Conservation (phyloP, 495 filamentous ascomycete species). For the Astrocystis sublimbata region DNA sequence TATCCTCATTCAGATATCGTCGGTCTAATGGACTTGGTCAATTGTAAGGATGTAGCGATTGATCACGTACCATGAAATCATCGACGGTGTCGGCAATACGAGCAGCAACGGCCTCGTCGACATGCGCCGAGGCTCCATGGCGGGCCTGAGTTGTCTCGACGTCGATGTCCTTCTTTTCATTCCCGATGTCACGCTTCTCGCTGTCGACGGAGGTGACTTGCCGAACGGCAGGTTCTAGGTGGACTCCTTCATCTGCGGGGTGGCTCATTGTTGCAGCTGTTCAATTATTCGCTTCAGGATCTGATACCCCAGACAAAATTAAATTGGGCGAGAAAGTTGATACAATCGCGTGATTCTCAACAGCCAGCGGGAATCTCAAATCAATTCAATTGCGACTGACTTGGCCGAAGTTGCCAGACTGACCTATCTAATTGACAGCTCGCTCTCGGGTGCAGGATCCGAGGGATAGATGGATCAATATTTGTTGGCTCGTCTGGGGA, state of each 20-base stretch:
- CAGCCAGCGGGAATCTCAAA: no score
- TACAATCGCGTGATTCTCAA: no score
- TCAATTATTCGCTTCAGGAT: no score
- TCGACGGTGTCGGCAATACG: conserved; percentile 35
- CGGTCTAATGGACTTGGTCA: no score
- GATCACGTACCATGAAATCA: conserved; percentile 34
- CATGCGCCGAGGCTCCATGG: conserved; percentile 17
- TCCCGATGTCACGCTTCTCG: conserved; percentile 24
- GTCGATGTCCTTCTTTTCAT: no score
- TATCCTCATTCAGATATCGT: no score
- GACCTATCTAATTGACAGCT: no score
- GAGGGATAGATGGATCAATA: not conserved
- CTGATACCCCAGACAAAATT: no score
- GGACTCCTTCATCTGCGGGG: not conserved
- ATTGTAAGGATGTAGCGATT: no score
- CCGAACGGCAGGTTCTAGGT: conserved; percentile 3
- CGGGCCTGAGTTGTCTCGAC: not conserved
- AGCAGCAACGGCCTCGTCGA: conserved; percentile 31
- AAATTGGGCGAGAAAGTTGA: no score
- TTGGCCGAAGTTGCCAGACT: no score
- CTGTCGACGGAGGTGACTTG: conserved; percentile 8
- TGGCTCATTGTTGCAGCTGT: not conserved
- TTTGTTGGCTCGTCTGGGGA: not conserved
- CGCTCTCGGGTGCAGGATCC: not conserved
- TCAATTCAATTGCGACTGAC: no score